These are phyloP conservation scores for Osmozyma mogii DNA, from an alignment of 805 yeast species.

Conservation along the genomic window DNA sequence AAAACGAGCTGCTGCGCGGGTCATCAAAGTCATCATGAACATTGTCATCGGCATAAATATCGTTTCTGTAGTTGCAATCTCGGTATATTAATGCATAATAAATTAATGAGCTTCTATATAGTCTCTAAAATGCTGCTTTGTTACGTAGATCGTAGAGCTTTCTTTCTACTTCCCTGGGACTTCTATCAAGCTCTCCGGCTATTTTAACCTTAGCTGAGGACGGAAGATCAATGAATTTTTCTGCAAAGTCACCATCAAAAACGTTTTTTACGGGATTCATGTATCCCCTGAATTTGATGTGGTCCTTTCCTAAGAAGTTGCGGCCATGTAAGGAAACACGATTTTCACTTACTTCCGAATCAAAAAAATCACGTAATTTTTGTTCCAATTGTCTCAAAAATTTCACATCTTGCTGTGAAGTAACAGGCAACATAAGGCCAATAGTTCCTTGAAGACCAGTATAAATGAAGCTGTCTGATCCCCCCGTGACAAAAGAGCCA, in stretches of 20 bases:
- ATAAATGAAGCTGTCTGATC: conserved; percentile 56
- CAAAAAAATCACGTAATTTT: conserved; percentile 26
- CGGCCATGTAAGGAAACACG: conserved; percentile 16
- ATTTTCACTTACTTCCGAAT: conserved; percentile 18
- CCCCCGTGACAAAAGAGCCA: conserved; percentile 51
- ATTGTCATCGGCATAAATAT: no score
- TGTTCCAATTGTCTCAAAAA: conserved; percentile 51
- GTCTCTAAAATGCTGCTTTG: conserved; percentile 26
- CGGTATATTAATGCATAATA: no score
- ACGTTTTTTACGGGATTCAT: conserved; percentile 72
- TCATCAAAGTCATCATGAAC: no score
- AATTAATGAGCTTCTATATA: no score
- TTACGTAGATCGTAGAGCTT: conserved; percentile 46
- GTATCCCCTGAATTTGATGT: conserved; percentile 61
- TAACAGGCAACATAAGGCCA: conserved; percentile 65
- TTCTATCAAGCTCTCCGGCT: conserved; percentile 36
- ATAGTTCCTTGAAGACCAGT: conserved; percentile 77
- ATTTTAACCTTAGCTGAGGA: conserved; percentile 28
- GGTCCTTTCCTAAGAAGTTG: conserved; percentile 58
- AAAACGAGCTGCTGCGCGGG: no score
- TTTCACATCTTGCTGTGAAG: conserved; percentile 52
- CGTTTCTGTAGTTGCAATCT: no score
- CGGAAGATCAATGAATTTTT: conserved; percentile 36
- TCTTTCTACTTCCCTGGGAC: conserved; percentile 42
- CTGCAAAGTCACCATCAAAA: conserved; percentile 86